phyloP scores from a whole-genome alignment of 2,329 filamentous ascomycete genomes.

The Trichoderma simmonsii region DNA sequence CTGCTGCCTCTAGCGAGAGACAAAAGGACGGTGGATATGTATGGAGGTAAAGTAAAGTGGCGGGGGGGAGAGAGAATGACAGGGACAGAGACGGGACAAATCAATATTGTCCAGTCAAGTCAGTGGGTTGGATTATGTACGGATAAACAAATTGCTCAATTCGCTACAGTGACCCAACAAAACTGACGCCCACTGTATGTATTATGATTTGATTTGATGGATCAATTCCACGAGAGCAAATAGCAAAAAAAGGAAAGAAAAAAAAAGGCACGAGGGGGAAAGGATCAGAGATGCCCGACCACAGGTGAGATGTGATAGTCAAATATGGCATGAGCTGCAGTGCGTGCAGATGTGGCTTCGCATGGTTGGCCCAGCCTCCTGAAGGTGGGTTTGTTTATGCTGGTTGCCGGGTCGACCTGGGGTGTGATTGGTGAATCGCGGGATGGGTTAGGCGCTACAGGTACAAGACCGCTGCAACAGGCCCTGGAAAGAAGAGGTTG shows the following conservation, averaged over 20 bases:
- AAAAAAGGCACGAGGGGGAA: neutral
- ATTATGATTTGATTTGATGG: neutral
- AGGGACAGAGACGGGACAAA: neutral
- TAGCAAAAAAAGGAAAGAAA: neutral
- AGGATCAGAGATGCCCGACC: neutral
- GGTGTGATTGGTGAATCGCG: neutral
- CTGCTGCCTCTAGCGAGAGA: slow-evolving; percentile 6
- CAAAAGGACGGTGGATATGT: neutral
- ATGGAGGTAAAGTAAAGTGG: neutral
- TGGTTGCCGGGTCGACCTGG: slow-evolving; percentile 33
- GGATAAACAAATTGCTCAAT: neutral
- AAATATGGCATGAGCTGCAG: slow-evolving; percentile 1
- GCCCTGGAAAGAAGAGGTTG: neutral
- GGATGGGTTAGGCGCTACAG: neutral
- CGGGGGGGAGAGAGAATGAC: slow-evolving; percentile 20
- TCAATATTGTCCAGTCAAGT: neutral
- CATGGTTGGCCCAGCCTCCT: slow-evolving; percentile 31
- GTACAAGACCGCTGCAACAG: neutral
- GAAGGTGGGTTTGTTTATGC: slow-evolving; percentile 33
- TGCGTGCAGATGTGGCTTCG: slow-evolving; percentile 26
- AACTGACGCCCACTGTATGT: neutral
- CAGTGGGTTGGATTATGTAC: neutral
- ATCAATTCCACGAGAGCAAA: neutral
- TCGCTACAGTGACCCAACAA: neutral
- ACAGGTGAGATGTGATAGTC: slow-evolving; percentile 11